Evolutionary conservation across 306 rosid species (phyloP).

Genomic region (Cucurbita argyrosperma): DNA sequence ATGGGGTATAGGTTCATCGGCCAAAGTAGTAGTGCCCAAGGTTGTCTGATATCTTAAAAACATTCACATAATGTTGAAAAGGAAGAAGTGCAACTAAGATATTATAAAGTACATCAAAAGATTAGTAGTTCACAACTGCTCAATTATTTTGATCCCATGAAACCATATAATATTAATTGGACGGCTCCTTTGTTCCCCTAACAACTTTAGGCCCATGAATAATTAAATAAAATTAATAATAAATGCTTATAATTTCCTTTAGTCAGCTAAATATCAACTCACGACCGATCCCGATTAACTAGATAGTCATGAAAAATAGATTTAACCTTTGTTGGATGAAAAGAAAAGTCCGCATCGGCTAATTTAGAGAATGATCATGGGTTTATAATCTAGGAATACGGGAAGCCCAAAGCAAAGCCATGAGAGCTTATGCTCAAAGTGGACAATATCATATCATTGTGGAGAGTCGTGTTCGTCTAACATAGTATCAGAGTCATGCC

Average conservation of each 20-base stretch:
- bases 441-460: no score
- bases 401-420: no score
- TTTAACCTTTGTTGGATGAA: no score
- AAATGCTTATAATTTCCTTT: not conserved
- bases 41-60: conserved; percentile 6
- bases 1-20: not conserved
- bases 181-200: not conserved
- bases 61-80: conserved; percentile 7
- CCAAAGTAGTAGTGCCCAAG: not conserved
- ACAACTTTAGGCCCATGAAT: not conserved
- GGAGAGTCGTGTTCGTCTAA: no score
- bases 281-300: not conserved
- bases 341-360: no score
- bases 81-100: conserved; percentile 1
- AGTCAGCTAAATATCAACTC: not conserved
- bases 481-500: no score
- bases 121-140: conserved; percentile 1
- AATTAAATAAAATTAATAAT: no score
- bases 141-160: conserved; percentile 3
- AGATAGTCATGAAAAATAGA: not conserved
- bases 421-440: no score
- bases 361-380: no score
- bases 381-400: no score
- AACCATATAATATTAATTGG: not conserved
- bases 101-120: not conserved